Percentiles rank a stretch among this genome's conserved stretches.
phyloP scores from a whole-genome alignment of 768 basidiomycete species.

The Suillus subluteus region DNA sequence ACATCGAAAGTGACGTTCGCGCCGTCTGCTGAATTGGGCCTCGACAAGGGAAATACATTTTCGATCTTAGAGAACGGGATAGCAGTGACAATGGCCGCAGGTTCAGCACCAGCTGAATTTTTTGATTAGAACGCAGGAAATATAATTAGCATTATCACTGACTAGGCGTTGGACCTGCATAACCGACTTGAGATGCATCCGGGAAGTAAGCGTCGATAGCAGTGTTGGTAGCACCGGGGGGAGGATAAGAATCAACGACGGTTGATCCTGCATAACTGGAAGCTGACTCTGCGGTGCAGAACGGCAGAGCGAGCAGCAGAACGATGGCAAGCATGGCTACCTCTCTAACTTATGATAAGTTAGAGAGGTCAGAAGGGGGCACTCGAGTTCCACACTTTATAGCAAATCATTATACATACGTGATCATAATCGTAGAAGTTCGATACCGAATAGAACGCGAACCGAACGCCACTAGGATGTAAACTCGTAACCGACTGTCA shows the following conservation, averaged over 20 bases:
- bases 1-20: slow-evolving; percentile 45
- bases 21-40: slow-evolving; percentile 40
- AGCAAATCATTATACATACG: neutral
- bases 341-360: too few species aligned
- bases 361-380: neutral
- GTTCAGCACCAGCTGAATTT: slow-evolving; percentile 45
- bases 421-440: neutral
- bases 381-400: neutral
- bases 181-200: slow-evolving; percentile 45
- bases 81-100: slow-evolving; percentile 45
- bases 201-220: slow-evolving; percentile 44
- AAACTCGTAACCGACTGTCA: too few species aligned
- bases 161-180: slow-evolving; percentile 53
- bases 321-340: slow-evolving; percentile 8
- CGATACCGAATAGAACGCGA: too few species aligned
- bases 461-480: too few species aligned
- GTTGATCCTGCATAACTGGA: slow-evolving; percentile 50
- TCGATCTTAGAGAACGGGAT: slow-evolving; percentile 41
- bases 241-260: slow-evolving; percentile 45
- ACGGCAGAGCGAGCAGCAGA: slow-evolving; percentile 13
- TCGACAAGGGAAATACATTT: slow-evolving; percentile 45
- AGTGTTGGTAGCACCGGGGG: slow-evolving; percentile 39
- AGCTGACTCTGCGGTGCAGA: slow-evolving; percentile 19
- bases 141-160: slow-evolving; percentile 18
- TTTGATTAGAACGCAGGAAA: neutral